phyloP scores from a whole-genome alignment of 2,329 filamentous ascomycete species.

The Beauveria brongniartii region DNA sequence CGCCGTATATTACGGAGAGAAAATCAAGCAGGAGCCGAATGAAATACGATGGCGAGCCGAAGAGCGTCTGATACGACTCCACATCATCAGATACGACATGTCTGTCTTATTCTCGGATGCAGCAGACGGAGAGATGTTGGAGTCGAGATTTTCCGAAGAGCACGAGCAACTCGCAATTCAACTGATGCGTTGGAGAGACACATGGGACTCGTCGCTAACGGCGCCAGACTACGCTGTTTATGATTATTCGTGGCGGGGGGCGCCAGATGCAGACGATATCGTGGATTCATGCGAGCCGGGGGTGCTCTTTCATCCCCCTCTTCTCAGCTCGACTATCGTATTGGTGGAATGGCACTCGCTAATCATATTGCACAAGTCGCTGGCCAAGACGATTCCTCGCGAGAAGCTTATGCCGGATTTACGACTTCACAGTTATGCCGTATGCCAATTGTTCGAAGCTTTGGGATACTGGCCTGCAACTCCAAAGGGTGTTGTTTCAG shows the following conservation, averaged over 20 bases:
- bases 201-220: conserved; percentile 53
- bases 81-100: conserved; percentile 72
- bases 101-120: conserved; percentile 66
- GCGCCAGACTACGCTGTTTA: conserved; percentile 55
- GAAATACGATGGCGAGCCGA: conserved; percentile 60
- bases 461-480: conserved; percentile 64
- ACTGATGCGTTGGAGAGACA: conserved; percentile 42
- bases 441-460: conserved; percentile 72
- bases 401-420: conserved; percentile 46
- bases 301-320: conserved; percentile 58
- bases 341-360: conserved; percentile 72
- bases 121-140: conserved; percentile 53
- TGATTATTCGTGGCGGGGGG: conserved; percentile 48
- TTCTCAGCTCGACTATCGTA: conserved; percentile 69
- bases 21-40: conserved; percentile 50
- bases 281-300: conserved; percentile 65
- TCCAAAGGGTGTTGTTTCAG: conserved; percentile 61
- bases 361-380: conserved; percentile 71
- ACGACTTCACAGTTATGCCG: conserved; percentile 54
- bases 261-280: conserved; percentile 54
- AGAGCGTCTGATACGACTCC: conserved; percentile 55
- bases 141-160: conserved; percentile 57
- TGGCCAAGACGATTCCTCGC: conserved; percentile 51
- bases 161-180: conserved; percentile 44
- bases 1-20: conserved; percentile 53